Evolutionary conservation across 2,329 filamentous ascomycete species (phyloP).

Genomic region (Bertia moriformis): DNA sequence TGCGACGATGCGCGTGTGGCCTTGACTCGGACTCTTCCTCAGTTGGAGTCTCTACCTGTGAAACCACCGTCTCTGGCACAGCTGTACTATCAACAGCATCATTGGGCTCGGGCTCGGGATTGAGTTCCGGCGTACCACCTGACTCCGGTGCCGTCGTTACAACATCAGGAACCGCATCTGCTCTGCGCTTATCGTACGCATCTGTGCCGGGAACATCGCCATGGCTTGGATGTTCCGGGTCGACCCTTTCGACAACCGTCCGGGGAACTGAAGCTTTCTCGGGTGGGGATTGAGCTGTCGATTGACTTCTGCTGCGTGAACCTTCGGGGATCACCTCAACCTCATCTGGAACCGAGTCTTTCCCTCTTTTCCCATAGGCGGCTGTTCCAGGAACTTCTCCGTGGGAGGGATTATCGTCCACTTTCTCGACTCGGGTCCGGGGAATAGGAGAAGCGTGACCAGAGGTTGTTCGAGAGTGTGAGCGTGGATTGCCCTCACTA

Average conservation of each 20-base stretch:
- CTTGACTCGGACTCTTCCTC: neutral
- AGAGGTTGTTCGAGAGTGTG: conserved; percentile 17
- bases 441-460: conserved; percentile 36
- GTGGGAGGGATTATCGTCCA: conserved; percentile 40
- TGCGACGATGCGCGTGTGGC: neutral
- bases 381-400: conserved; percentile 47
- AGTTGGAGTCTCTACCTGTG: neutral
- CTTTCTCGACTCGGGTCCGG: conserved; percentile 45
- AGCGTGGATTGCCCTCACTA: conserved; percentile 32
- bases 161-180: conserved; percentile 43
- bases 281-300: conserved; percentile 23
- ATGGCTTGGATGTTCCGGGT: conserved; percentile 36
- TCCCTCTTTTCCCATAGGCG: conserved; percentile 39
- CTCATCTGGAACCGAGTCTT: conserved; percentile 50
- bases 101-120: neutral
- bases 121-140: conserved; percentile 4
- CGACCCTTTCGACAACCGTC: conserved; percentile 47
- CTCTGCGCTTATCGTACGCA: conserved; percentile 37
- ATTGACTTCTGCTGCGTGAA: conserved; percentile 20
- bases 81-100: neutral
- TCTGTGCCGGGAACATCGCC: conserved; percentile 47
- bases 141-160: conserved; percentile 30
- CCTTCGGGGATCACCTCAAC: conserved; percentile 38
- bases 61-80: neutral
- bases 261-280: conserved; percentile 37